Percentiles rank a stretch among this genome's conserved stretches.
These are phyloP conservation scores for Daucus carota DNA, from an alignment of 129 eudicot species.

Conservation along the genomic window DH1_v3.0 NC_030384.2:50796001-50796500, in stretches of 20 bases:
- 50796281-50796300: constrained; percentile 31
- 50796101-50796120: constrained; percentile 66
- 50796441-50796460: not conserved
- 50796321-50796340: constrained; percentile 64
- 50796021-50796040: constrained; percentile 61
- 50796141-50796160: constrained; percentile 59
- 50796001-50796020: constrained; percentile 96
- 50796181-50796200: constrained; percentile 79
- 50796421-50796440: constrained; percentile 69
- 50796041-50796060: constrained; percentile 44
- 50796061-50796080: constrained; percentile 66
- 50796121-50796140: constrained; percentile 77
- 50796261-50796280: constrained; percentile 57
- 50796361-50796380: constrained; percentile 94
- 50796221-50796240: constrained; percentile 50
- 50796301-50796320: constrained; percentile 24
- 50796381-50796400: constrained; percentile 75
- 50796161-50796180: constrained; percentile 78
- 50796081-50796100: constrained; percentile 58
- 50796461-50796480: not conserved
- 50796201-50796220: constrained; percentile 84
- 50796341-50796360: constrained; percentile 47
- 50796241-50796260: constrained; percentile 59
- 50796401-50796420: constrained; percentile 94
- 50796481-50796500: not conserved